Conservation (phyloP, 75 land plant species). For the Cupressus sempervirens region DNA sequence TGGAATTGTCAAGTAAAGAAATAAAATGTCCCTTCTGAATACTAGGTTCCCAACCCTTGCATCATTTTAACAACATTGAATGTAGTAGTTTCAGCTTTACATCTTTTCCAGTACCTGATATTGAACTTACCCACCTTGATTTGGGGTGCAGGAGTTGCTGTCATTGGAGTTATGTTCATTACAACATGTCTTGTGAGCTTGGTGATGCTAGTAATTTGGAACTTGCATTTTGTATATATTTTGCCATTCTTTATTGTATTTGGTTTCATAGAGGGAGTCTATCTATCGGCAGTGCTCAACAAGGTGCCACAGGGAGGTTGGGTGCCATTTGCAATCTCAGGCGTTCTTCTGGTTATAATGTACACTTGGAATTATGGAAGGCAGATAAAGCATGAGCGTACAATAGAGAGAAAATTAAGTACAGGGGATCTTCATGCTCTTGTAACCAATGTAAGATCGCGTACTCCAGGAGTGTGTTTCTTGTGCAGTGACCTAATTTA, state of each 20-base stretch:
- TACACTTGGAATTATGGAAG: slow-evolving; percentile 47
- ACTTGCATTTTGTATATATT: slow-evolving; percentile 14
- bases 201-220: slow-evolving; percentile 53
- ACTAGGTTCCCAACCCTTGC: neutral
- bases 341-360: slow-evolving; percentile 34
- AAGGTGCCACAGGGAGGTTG: slow-evolving; percentile 61
- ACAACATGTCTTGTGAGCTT: slow-evolving; percentile 45
- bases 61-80: neutral
- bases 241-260: slow-evolving; percentile 30
- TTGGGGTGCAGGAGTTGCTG: slow-evolving; percentile 38
- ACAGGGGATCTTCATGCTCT: slow-evolving; percentile 15
- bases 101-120: neutral
- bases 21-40: no score
- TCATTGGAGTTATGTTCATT: slow-evolving; percentile 58
- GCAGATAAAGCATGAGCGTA: slow-evolving; percentile 35
- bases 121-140: neutral
- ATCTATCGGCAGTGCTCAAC: slow-evolving; percentile 39
- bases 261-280: slow-evolving; percentile 35
- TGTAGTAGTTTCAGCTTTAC: neutral
- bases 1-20: no score
- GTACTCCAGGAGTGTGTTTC: slow-evolving; percentile 52
- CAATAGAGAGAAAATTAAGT: slow-evolving; percentile 23
- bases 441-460: neutral
- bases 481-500: slow-evolving; percentile 45
- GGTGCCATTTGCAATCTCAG: slow-evolving; percentile 52